Percentiles rank a stretch among this genome's conserved stretches.
These are phyloP conservation scores for Aschersonia sp. DNA, from an alignment of 2,329 filamentous ascomycete genomes.

Conservation along the genomic window DNA sequence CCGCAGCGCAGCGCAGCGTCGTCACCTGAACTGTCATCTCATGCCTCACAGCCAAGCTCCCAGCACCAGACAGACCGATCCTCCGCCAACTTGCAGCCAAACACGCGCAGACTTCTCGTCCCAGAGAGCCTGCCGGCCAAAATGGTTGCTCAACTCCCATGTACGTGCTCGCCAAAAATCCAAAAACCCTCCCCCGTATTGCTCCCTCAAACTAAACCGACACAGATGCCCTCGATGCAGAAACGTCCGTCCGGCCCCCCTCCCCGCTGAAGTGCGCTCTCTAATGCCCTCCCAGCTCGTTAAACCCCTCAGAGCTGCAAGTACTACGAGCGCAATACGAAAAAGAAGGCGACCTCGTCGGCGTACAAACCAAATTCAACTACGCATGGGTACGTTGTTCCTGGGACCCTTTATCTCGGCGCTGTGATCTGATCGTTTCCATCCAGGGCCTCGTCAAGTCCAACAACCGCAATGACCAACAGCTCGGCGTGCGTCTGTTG, in stretches of 20 bases:
- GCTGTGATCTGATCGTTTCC: too few species aligned
- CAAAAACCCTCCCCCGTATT: not conserved
- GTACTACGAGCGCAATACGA: conserved; percentile 91
- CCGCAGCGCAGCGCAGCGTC: not conserved
- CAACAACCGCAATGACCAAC: conserved; percentile 67
- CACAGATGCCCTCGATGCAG: conserved; percentile 89
- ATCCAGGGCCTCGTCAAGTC: conserved; percentile 87
- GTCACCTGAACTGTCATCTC: not conserved
- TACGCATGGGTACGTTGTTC: conserved; percentile 71
- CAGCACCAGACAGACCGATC: too few species aligned
- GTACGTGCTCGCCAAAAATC: conserved; percentile 16
- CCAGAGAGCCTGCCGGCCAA: conserved; percentile 7
- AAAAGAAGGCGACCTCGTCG: conserved; percentile 93
- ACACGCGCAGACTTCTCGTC: too few species aligned
- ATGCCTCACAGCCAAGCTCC: too few species aligned
- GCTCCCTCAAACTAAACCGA: not conserved
- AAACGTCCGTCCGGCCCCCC: conserved; percentile 50
- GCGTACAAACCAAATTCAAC: conserved; percentile 98
- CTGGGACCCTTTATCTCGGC: too few species aligned
- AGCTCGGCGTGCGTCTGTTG: conserved; percentile 84
- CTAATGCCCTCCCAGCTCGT: conserved; percentile 40
- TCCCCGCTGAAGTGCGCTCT: not conserved
- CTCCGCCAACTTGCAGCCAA: too few species aligned
- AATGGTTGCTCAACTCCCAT: conserved; percentile 34
- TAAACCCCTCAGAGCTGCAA: conserved; percentile 83